These are phyloP conservation scores for Harrya chromipes DNA, from an alignment of 768 basidiomycete species.

Conservation along the genomic window DNA sequence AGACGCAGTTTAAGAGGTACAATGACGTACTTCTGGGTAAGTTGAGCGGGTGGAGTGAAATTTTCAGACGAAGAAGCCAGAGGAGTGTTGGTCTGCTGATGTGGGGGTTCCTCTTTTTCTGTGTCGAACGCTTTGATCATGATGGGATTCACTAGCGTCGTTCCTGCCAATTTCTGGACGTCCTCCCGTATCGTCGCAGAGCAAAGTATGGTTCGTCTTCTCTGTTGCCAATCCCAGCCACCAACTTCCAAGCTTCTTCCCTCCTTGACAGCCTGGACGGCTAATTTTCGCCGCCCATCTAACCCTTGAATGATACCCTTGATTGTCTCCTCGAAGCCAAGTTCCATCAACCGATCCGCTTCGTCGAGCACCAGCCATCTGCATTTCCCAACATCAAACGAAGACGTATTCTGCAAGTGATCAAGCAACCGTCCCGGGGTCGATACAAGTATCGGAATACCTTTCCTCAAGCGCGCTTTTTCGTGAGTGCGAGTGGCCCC, in stretches of 20 bases:
- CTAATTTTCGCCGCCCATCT: slow-evolving; percentile 78
- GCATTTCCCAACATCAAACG: slow-evolving; percentile 90
- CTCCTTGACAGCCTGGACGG: slow-evolving; percentile 59
- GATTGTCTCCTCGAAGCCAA: slow-evolving; percentile 96
- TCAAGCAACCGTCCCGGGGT: slow-evolving; percentile 95
- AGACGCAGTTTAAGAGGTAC: slow-evolving; percentile 93
- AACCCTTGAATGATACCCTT: slow-evolving; percentile 83
- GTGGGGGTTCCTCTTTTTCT: slow-evolving; percentile 29
- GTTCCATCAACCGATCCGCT: slow-evolving; percentile 95
- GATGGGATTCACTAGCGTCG: slow-evolving; percentile 71
- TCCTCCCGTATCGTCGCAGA: slow-evolving; percentile 96
- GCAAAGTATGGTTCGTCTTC: slow-evolving; percentile 86
- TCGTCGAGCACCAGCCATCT: slow-evolving; percentile 97
- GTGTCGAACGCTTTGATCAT: slow-evolving; percentile 74
- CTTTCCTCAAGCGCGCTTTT: slow-evolving; percentile 92
- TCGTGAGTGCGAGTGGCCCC: slow-evolving; percentile 95
- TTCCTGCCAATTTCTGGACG: slow-evolving; percentile 90
- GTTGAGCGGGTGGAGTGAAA: slow-evolving; percentile 92
- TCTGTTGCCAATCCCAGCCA: slow-evolving; percentile 80
- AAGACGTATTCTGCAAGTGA: slow-evolving; percentile 92
- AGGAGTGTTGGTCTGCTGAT: slow-evolving; percentile 13
- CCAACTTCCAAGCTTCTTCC: slow-evolving; percentile 70
- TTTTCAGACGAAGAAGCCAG: slow-evolving; percentile 41
- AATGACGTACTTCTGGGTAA: slow-evolving; percentile 86
- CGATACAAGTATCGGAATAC: slow-evolving; percentile 90